Percentiles rank a stretch among this genome's conserved stretches.
Evolutionary conservation across 176 grass and related monocot species (phyloP).

Genomic region (Paspalum notatum): DNA sequence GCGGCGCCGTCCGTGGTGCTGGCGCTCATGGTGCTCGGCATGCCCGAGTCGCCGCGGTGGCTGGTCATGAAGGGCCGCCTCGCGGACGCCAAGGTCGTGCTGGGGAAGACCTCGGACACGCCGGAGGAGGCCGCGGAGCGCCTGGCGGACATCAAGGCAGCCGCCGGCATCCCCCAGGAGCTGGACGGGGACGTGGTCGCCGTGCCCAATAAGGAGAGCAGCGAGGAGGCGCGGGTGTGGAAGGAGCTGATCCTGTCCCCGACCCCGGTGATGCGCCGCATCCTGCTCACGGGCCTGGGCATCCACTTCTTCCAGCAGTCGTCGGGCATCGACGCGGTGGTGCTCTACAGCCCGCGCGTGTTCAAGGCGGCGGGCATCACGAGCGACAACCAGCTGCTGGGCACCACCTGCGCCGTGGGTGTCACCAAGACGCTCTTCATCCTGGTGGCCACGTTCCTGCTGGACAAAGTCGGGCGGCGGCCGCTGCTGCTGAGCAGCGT

Average conservation of each 20-base stretch:
- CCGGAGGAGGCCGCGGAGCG: conserved; percentile 63
- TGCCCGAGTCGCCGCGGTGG: conserved; percentile 88
- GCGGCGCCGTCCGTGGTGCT: conserved; percentile 71
- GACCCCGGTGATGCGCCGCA: conserved; percentile 52
- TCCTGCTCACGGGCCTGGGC: conserved; percentile 57
- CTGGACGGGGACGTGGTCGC: conserved; percentile 66
- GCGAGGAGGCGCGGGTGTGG: conserved; percentile 61
- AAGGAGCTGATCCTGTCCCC: conserved; percentile 68
- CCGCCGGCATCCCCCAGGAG: conserved; percentile 63
- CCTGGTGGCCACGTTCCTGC: conserved; percentile 77
- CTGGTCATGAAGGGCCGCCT: conserved; percentile 80
- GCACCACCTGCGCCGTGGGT: conserved; percentile 73
- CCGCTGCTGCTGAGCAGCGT: conserved; percentile 75
- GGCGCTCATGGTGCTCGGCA: conserved; percentile 59
- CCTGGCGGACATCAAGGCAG: conserved; percentile 67
- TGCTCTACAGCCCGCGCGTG: conserved; percentile 80
- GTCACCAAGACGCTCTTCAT: conserved; percentile 83
- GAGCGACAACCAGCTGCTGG: conserved; percentile 45
- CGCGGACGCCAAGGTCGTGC: conserved; percentile 62
- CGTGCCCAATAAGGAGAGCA: conserved; percentile 29
- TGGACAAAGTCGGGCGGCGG: conserved; percentile 67
- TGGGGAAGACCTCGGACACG: conserved; percentile 65
- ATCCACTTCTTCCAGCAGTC: conserved; percentile 95
- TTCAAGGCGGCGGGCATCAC: conserved; percentile 68
- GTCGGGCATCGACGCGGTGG: conserved; percentile 80